A percentile compares a stretch with the other conserved stretches of the same genome.
Evolutionary conservation across 441 rosid genomes (phyloP).

Genomic region (Hura crepitans): DNA sequence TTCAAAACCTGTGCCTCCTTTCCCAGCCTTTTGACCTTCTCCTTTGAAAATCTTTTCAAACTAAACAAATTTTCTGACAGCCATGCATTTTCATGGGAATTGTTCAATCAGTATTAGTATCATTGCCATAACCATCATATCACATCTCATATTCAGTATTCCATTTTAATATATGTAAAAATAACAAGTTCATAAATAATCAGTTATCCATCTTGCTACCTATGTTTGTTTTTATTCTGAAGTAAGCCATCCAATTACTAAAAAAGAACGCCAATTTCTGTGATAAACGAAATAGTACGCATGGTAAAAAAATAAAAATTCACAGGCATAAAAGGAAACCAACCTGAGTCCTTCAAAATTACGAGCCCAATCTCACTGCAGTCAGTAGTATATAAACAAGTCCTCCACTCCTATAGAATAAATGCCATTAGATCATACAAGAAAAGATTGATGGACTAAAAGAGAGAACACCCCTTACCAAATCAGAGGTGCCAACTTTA

Average conservation of each 20-base stretch:
- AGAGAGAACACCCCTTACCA: constrained; percentile 48
- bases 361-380: constrained; percentile 91
- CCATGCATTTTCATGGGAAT: constrained; percentile 20
- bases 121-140: background rate
- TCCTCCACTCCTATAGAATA: constrained; percentile 73
- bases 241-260: constrained; percentile 1
- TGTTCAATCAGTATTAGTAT: constrained; percentile 21
- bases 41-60: constrained; percentile 86
- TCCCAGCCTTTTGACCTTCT: constrained; percentile 64
- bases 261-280: background rate
- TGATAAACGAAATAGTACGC: constrained; percentile 9
- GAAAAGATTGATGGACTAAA: constrained; percentile 12
- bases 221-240: constrained; percentile 1
- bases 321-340: constrained; percentile 20
- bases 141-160: constrained; percentile 9
- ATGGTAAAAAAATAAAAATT: background rate
- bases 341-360: constrained; percentile 59
- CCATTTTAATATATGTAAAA: constrained; percentile 8
- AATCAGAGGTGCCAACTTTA: constrained; percentile 55
- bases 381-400: constrained; percentile 70
- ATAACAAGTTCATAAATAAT: background rate
- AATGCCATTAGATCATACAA: constrained; percentile 16
- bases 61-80: constrained; percentile 57
- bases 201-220: background rate
- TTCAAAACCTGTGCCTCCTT: constrained; percentile 84